Base-by-base conservation (phyloP, 169 alveolate genomes). In the Cyclospora cayetanensis region DNA sequence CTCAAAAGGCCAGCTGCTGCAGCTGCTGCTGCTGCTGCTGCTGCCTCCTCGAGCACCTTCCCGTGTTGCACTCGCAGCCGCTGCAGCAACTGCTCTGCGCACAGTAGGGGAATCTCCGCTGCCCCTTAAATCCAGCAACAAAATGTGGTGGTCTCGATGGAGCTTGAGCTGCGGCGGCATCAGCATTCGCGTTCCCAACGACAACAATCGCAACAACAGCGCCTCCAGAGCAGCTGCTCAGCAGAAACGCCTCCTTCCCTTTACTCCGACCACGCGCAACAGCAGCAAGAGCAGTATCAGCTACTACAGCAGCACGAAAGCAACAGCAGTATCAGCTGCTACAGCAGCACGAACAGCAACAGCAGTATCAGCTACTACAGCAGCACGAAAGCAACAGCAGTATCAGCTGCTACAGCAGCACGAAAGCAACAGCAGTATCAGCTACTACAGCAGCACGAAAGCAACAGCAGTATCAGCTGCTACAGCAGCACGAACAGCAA, bases 61-160 rank as follows among this genome's bases (percentile, higher is more conserved):
- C 60, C n/a, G n/a, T 12, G 34, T 15, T 7, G 31, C 27, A 4
- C 34, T 29, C n/a, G 70, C 72, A 20, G 72, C 46, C 22, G 66
- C 37, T 25, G 39, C 88, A 25, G 88, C n/a, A 20, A 11, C 79
- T 9, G 43, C 39, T 7, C 46, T 9, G 46, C 46, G 39, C 43
- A 29, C 42, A 34, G 68, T 42, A 20, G 88, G 34, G 22, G 88
- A 77, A 11, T 77, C 88, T 15, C 88, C 88, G 15, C 65, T 37
- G 41, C 55, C 53, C 66, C 31, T 29, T 42, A 77, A 1, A 27
- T 77, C 88, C 41, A 77, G 41, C 31, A 77, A 70, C 41, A 77
- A 34, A n/a, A 77, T n/a, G 70, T 46, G 41, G 88, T 77, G 70
- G 41, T 77, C 88, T 15, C 31, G 27, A 50, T 77, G 88, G 27